A percentile compares a stretch with the other conserved stretches of the same genome.
phyloP scores from a whole-genome alignment of 1,284 basidiomycete species.

The Cronartium quercuum region DNA sequence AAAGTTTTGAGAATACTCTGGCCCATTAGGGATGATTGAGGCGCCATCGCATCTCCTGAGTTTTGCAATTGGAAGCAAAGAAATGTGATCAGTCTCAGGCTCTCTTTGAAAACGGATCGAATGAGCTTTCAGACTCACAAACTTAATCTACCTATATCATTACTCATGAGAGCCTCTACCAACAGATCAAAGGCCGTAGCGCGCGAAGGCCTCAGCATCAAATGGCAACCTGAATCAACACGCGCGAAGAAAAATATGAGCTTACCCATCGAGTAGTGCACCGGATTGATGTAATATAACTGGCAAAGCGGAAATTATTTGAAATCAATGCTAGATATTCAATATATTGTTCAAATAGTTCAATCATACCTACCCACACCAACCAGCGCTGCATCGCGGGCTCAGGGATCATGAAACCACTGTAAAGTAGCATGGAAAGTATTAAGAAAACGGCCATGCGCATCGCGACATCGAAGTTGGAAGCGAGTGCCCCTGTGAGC shows the following conservation, averaged over 20 bases:
- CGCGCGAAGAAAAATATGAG: neutral
- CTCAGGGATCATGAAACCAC: conserved; percentile 67
- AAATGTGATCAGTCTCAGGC: conserved; percentile 52
- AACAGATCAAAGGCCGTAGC: neutral
- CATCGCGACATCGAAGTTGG: conserved; percentile 57
- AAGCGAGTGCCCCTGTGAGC: conserved; percentile 57
- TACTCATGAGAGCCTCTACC: conserved; percentile 72
- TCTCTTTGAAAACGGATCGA: conserved; percentile 41
- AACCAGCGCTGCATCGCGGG: conserved; percentile 46
- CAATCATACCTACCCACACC: conserved; percentile 37
- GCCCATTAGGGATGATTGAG: conserved; percentile 49
- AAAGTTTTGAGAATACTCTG: conserved; percentile 48
- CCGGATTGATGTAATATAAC: conserved; percentile 55
- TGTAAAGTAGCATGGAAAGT: conserved; percentile 59
- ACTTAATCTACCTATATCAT: conserved; percentile 67
- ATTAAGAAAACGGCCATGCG: conserved; percentile 59
- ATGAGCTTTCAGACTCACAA: conserved; percentile 47
- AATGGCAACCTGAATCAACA: neutral
- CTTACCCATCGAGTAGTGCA: conserved; percentile 43
- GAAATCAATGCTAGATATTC: no score
- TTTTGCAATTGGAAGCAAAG: conserved; percentile 15
- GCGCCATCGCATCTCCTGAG: conserved; percentile 42
- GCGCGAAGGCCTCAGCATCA: neutral
- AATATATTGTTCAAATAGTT: no score
- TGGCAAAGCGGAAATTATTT: conserved; percentile 43